Conservation (phyloP, 2,329 filamentous ascomycete species). For the Epicoccum sorghinum region DNA sequence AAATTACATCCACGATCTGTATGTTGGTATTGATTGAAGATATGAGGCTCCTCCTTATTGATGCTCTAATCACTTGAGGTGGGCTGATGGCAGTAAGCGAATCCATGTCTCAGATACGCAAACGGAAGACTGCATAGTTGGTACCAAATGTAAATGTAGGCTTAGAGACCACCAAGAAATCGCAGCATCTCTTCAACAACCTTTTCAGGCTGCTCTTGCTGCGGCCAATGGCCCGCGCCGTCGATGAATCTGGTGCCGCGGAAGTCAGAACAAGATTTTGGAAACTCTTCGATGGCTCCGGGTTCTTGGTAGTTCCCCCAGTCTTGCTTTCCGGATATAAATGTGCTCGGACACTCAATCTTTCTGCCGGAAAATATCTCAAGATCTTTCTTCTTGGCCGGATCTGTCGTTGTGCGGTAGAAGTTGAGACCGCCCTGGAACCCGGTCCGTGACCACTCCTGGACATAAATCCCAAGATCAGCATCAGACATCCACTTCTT, state of each 20-base stretch:
- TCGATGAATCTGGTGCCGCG: constrained; percentile 61
- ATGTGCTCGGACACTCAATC: constrained; percentile 66
- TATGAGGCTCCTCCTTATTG: no score
- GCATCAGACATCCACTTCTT: constrained; percentile 63
- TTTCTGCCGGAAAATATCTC: constrained; percentile 65
- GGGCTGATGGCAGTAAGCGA: background rate
- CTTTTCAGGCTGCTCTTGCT: constrained; percentile 67
- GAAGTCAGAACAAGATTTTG: constrained; percentile 60
- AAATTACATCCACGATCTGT: no score
- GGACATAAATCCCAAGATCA: constrained; percentile 65
- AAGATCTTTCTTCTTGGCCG: constrained; percentile 57
- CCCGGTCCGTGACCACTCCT: constrained; percentile 65
- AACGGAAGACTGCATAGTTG: background rate
- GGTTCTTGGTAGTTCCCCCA: constrained; percentile 74
- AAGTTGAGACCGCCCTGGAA: constrained; percentile 72
- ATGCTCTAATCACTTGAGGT: no score
- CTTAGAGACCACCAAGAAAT: constrained; percentile 45
- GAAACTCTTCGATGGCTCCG: constrained; percentile 65
- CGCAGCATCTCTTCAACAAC: constrained; percentile 57
- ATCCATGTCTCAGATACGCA: constrained; percentile 6
- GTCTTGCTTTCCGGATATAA: constrained; percentile 67
- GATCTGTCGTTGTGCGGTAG: constrained; percentile 66
- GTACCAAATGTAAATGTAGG: background rate
- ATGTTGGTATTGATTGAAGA: no score
- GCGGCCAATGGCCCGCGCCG: constrained; percentile 72